phyloP scores from a whole-genome alignment of 192 early-diverging fungal genomes.

The Entomortierella lignicola region DNA sequence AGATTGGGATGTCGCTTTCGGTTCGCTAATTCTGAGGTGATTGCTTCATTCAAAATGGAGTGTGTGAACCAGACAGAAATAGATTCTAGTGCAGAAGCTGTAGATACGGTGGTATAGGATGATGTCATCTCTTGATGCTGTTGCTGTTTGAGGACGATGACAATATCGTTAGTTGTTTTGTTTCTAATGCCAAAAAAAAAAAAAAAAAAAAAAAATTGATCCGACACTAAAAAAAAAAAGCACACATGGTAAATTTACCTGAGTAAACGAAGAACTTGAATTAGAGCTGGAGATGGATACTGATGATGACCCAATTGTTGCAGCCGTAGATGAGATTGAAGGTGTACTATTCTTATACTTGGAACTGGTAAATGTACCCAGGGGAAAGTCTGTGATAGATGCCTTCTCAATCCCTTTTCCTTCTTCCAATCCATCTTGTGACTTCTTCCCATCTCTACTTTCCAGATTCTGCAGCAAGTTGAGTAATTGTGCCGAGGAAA shows the following conservation, averaged over 20 bases:
- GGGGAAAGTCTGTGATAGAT: conserved; percentile 24
- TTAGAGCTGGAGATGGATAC: neutral
- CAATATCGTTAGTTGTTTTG: neutral
- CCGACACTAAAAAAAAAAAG: neutral
- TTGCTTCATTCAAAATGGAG: conserved; percentile 32
- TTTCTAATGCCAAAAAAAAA: no score
- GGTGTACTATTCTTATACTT: conserved; percentile 5
- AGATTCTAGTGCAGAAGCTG: conserved; percentile 27
- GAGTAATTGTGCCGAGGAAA: conserved; percentile 19
- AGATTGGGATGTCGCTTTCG: conserved; percentile 22
- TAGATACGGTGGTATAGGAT: neutral
- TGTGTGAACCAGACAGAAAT: conserved; percentile 42
- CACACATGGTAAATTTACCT: conserved; percentile 6
- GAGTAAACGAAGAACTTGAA: conserved; percentile 7
- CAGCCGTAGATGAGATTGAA: conserved; percentile 22
- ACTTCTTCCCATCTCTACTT: neutral
- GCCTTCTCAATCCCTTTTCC: neutral
- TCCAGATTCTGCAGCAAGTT: conserved; percentile 18
- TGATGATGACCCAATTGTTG: conserved; percentile 14
- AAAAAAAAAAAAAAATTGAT: neutral
- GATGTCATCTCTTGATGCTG: neutral
- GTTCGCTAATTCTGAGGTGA: conserved; percentile 18
- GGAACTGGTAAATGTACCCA: conserved; percentile 16
- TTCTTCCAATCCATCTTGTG: neutral
- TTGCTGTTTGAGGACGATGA: neutral